Evolutionary conservation across 163 green algal species (phyloP), one percentile per base, ranked within the genome.

Genomic region (Volvox carteri): DNA sequence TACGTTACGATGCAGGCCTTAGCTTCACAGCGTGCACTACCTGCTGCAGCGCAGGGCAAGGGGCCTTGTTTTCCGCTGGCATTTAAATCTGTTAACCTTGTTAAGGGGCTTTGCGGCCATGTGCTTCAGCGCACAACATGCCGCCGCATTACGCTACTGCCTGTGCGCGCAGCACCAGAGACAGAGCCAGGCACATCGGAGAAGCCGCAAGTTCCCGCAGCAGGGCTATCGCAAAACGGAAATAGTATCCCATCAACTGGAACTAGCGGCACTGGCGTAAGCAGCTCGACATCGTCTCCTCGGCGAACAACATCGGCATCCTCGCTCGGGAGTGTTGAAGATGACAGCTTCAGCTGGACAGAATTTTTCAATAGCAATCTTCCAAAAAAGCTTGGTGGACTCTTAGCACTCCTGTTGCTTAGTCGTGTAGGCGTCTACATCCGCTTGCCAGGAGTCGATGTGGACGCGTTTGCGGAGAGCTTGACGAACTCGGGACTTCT

Each of bases 391-490:
- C 88, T 98, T 19, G 95, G 85, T 37, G 87, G 96, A 5, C 87
- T 98, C 25, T 42, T 97, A 50, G 95, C 94, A 39, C 94, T 99
- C 4, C 94, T 99, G 33, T 92, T 96, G 11, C 92, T 99, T 56
- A 97, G 94, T 12, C 93, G 97, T 2, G 70, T 99, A 19, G 98
- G 98, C 4, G 96, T 99, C 44, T 99, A 99, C 93, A 95, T 99
- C 33, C 96, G 97, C 30, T 87, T 99, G 35, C 95, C 96, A 9
- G 98, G 97, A 28, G 98, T 99, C 60, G 97, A 99, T 91, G 94
- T 97, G 56, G 95, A 98, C 14, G 94, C 92, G 0, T 99, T 99
- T 88, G 90, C 94, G 23, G 86, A 94, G 30, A 95, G 93, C 48
- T 95, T 98, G 88, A 86, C 93, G 75, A 90, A 90, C 42, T 94